Evolutionary conservation across 2,329 filamentous ascomycete genomes (phyloP).

Genomic region (Plectosphaerella sp.): DNA sequence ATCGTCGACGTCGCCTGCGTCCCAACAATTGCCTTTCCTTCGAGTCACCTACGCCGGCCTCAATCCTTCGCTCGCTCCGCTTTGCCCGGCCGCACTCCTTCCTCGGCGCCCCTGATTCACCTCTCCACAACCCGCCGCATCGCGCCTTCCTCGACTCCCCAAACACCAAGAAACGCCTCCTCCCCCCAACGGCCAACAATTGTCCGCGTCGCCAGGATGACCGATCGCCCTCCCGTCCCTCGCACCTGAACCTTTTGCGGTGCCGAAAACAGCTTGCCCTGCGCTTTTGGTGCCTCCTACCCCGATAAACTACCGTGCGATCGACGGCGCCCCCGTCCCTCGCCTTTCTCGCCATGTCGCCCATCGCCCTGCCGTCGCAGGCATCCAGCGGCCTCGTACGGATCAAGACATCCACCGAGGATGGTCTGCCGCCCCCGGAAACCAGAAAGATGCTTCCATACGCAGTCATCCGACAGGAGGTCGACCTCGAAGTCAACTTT

Average conservation of each 20-base stretch:
- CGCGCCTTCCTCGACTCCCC: too few relatives aligned
- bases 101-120: too few relatives aligned
- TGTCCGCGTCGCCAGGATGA: not conserved
- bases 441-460: slow-evolving; percentile 33
- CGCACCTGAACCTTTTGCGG: not conserved
- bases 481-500: slow-evolving; percentile 88
- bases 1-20: too few relatives aligned
- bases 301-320: not conserved
- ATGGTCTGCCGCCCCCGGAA: slow-evolving; percentile 25
- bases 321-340: not conserved
- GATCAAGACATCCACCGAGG: slow-evolving; percentile 13
- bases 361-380: not conserved
- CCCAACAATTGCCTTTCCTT: too few relatives aligned
- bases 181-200: not conserved
- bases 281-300: not conserved
- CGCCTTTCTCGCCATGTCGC: too few relatives aligned
- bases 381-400: not conserved
- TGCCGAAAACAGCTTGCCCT: not conserved
- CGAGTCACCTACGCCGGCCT: too few relatives aligned
- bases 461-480: slow-evolving; percentile 74
- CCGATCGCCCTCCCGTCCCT: not conserved
- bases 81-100: too few relatives aligned
- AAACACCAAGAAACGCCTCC: too few relatives aligned
- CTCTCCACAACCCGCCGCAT: too few relatives aligned
- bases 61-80: too few relatives aligned